phyloP scores from a whole-genome alignment of 2,329 filamentous ascomycete species.

The Teratosphaeria zuluensis region DNA sequence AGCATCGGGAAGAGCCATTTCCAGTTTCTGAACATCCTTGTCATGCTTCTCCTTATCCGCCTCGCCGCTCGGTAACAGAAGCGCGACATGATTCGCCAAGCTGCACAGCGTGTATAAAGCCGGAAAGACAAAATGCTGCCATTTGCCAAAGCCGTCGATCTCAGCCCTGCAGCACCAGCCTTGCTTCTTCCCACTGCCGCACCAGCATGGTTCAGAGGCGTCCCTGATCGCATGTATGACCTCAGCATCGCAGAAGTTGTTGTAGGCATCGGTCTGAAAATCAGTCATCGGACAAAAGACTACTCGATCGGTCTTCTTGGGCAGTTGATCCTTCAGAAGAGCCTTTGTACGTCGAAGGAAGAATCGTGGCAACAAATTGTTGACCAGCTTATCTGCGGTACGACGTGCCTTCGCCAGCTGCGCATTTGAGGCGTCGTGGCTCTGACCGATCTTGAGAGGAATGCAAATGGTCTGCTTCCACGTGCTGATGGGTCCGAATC shows the following conservation, averaged over 20 bases:
- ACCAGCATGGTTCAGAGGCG: conserved; percentile 59
- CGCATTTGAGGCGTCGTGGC: conserved; percentile 76
- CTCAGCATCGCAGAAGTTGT: conserved; percentile 66
- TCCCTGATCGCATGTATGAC: conserved; percentile 59
- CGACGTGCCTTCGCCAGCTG: conserved; percentile 73
- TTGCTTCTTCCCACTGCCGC: conserved; percentile 56
- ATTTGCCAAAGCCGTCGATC: conserved; percentile 54
- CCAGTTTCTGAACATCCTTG: conserved; percentile 65
- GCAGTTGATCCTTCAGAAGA: conserved; percentile 81
- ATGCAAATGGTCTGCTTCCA: conserved; percentile 73
- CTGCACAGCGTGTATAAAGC: conserved; percentile 75
- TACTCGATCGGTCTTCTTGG: conserved; percentile 87
- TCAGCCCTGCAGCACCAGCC: conserved; percentile 70
- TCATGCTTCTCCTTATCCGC: conserved; percentile 63
- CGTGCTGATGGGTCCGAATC: conserved; percentile 54
- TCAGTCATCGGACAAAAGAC: conserved; percentile 89
- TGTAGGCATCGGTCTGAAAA: conserved; percentile 71
- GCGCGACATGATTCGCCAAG: conserved; percentile 82
- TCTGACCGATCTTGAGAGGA: conserved; percentile 78
- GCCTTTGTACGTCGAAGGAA: conserved; percentile 91
- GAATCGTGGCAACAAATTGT: conserved; percentile 79
- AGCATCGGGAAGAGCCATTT: conserved; percentile 61
- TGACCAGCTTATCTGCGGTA: conserved; percentile 73
- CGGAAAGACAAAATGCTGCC: conserved; percentile 76
- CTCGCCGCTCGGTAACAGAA: conserved; percentile 61